A percentile compares a stretch with the other conserved stretches of the same genome.
phyloP scores from a whole-genome alignment of 768 basidiomycete genomes.

The Calocera cornea region DNA sequence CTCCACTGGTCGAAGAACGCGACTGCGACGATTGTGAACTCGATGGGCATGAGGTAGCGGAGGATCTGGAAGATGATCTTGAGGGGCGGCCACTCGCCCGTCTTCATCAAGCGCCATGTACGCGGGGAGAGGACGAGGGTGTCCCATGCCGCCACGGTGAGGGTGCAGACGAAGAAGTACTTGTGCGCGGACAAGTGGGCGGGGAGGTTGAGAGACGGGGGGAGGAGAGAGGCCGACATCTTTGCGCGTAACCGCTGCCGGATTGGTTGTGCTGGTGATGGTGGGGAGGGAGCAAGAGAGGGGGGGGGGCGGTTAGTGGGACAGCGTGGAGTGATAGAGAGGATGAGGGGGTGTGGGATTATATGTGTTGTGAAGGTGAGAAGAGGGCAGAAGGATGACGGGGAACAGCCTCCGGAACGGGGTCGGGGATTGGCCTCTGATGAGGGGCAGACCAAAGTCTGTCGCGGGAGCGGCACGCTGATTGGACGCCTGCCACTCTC shows the following conservation, averaged over 20 bases:
- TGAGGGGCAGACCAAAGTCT: no score
- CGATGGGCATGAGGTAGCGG: conserved; percentile 60
- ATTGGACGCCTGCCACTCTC: neutral
- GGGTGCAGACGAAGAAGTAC: conserved; percentile 79
- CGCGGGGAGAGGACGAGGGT: conserved; percentile 71
- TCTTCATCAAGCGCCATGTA: conserved; percentile 55
- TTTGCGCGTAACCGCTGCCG: neutral
- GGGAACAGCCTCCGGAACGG: neutral
- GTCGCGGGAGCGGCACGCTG: no score
- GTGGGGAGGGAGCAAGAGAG: neutral
- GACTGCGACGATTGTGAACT: conserved; percentile 66
- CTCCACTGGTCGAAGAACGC: conserved; percentile 69
- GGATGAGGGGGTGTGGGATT: neutral
- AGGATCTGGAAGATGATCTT: conserved; percentile 66
- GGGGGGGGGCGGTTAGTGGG: neutral
- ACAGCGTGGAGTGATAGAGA: no score
- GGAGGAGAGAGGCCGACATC: conserved; percentile 28
- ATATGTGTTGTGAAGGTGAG: neutral
- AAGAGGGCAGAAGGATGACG: neutral
- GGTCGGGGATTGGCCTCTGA: neutral
- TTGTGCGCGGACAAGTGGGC: conserved; percentile 74
- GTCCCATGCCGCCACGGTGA: conserved; percentile 84
- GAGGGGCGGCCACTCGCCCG: conserved; percentile 56
- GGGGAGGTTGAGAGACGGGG: conserved; percentile 56
- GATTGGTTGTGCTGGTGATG: conserved; percentile 3